Evolutionary conservation across 192 early-diverging fungal genomes (phyloP).

Genomic region (Funneliformis geosporum): DNA sequence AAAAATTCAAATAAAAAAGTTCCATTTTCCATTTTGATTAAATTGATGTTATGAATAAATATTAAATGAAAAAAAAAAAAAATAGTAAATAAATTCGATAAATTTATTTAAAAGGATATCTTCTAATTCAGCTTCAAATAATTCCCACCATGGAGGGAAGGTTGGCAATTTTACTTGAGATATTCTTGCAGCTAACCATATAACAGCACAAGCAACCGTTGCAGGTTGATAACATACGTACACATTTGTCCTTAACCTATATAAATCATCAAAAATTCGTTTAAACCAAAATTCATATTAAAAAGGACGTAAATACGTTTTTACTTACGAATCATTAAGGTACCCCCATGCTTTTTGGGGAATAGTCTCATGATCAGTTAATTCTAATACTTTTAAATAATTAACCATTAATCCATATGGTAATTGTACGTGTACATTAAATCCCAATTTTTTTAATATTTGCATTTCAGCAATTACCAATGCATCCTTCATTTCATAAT

Average conservation of each 20-base stretch:
- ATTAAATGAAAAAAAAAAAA: neutral
- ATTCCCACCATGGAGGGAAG: constrained; percentile 81
- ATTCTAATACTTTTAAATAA: constrained; percentile 80
- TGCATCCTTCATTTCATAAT: constrained; percentile 79
- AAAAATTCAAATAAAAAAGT: constrained; percentile 32
- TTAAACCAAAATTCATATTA: neutral
- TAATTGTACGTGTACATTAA: constrained; percentile 94
- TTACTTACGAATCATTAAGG: constrained; percentile 80
- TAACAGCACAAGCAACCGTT: constrained; percentile 84
- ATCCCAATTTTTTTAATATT: constrained; percentile 84
- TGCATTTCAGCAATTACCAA: constrained; percentile 83
- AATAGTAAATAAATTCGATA: neutral
- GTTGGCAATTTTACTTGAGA: constrained; percentile 67
- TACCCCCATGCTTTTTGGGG: constrained; percentile 92
- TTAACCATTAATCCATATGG: constrained; percentile 97
- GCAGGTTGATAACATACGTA: constrained; percentile 76
- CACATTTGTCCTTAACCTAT: constrained; percentile 69
- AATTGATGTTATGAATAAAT: constrained; percentile 34
- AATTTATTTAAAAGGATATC: constrained; percentile 49
- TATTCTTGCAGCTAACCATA: constrained; percentile 78
- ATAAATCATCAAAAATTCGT: neutral
- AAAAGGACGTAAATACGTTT: neutral
- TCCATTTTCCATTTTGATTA: too few relatives aligned
- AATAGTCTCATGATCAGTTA: constrained; percentile 73
- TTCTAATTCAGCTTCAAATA: constrained; percentile 74